Evolutionary conservation across 495 filamentous ascomycete genomes (phyloP), one percentile per base, ranked within the genome.

Genomic region (Antarctomyces pellizariae): DNA sequence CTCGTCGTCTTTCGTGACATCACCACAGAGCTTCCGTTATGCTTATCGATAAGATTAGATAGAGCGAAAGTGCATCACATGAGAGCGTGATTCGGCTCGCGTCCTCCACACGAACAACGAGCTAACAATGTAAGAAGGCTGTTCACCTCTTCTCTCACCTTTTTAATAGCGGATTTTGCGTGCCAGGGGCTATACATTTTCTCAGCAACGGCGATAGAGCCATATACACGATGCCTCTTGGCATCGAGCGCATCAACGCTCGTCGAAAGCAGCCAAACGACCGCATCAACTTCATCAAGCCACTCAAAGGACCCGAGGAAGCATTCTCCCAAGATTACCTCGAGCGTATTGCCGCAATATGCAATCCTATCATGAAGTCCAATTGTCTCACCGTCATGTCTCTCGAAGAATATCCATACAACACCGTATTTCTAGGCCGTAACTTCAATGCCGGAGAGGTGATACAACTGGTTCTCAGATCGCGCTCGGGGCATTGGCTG

Each of bases 381-480:
- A 48, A 79, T 37, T 56, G 65, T 37, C 50, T 84, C 26, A 55
- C 58, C 10, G 63, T 83, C 30, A 72, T 62, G 49, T 59, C 75
- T 1, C 58, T 84, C 5, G 77, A 83, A 42, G 75, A 84, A 42
- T 73, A 74, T 43, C 60, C 65, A 16, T 61, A 67, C 3, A 84
- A 82, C 42, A 37, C 42, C 6, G 75, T 83, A 37, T 84, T 84
- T 39, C 53, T 67, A 13, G 73, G 73, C 14, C 68, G 74, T 20
- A 80, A 80, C 33, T 78, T 84, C 58, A 84, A 84, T 38, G 70
- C 68, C 10, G 76, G 76, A n/a, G 77, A 80, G 45, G 63, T 75
- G 20, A 61, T 84, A 26, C 75, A 84, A 42, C 54, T 84, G 1
- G 76, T 84, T 7, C 59, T 84, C 18, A 67, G 66, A 37, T 56